phyloP scores from a whole-genome alignment of 495 filamentous ascomycete genomes.

The Aspergillus panamensis region DNA sequence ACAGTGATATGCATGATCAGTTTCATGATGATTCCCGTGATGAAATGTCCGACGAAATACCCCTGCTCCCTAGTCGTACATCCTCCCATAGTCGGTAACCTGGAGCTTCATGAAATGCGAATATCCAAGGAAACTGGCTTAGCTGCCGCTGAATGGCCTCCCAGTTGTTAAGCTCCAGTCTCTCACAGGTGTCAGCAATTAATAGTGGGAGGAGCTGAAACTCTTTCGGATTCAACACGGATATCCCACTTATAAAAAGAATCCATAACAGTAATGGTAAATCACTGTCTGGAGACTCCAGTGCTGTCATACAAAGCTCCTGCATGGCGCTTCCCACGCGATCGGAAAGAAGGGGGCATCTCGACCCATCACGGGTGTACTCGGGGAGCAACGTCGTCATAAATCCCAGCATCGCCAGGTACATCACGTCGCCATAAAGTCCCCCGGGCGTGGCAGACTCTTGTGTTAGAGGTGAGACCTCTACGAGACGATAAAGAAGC shows the following conservation, averaged over 20 bases:
- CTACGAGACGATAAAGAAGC: slow-evolving; percentile 10
- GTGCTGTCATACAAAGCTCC: neutral
- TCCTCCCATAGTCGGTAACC: neutral
- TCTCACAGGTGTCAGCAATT: slow-evolving; percentile 4
- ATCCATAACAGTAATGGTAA: slow-evolving; percentile 6
- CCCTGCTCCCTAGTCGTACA: neutral
- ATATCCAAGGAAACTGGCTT: slow-evolving; percentile 5
- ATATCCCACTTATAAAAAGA: slow-evolving; percentile 12
- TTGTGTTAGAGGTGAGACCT: slow-evolving; percentile 1
- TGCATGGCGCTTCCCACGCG: slow-evolving; percentile 4
- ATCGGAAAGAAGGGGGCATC: slow-evolving; percentile 4
- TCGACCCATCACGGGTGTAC: slow-evolving; percentile 12
- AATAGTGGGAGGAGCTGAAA: neutral
- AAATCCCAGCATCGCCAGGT: slow-evolving; percentile 13
- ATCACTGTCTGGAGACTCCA: neutral
- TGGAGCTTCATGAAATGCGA: slow-evolving; percentile 3
- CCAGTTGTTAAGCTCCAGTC: neutral
- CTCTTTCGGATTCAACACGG: slow-evolving; percentile 1
- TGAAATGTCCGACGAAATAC: neutral
- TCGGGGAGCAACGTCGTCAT: slow-evolving; percentile 11
- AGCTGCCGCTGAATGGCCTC: slow-evolving; percentile 1
- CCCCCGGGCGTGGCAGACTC: neutral
- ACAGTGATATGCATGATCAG: too few species aligned
- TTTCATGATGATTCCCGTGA: neutral
- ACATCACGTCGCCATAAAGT: slow-evolving; percentile 8